Base-by-base conservation (phyloP, 2,329 filamentous ascomycete genomes). In the Fusarium brevicatenulatum region DNA sequence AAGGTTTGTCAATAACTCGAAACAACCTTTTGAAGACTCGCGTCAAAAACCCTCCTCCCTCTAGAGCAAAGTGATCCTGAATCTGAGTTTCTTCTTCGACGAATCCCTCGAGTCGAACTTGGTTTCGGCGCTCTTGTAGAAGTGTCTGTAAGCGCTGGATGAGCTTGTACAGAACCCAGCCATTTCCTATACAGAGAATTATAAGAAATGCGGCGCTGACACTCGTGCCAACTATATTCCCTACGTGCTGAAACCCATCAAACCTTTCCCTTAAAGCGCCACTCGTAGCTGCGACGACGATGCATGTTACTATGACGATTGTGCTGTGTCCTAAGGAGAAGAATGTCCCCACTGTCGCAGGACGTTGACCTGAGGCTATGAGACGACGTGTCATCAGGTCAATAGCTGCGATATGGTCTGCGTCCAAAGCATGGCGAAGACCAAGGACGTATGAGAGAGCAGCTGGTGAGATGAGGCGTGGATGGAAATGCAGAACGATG, bases 251-350 rank as follows among this genome's bases (percentile, higher is more conserved):
- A 79, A 98, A 98, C 36, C 88, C 88, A 76, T 92, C 93, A 76
- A 98, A 98, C 25, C 91, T 90, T 13, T 92, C 89, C 11, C 93
- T 90, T 28, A 98, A 88, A 0, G 95, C 94, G 1, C 94, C 94
- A 8, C 93, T 93, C 1, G 95, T 98, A 7, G 95, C 95, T 2
- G 96, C 96, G 2, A 98, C 95, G 4, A 97, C 93, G 53, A 98
- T 88, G 54, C 94, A 97, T 0, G 95, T 98, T 73, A 97, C 86
- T 64, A 98, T 86, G 30, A 98, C 95, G 76, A 98, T 94, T 6
- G 95, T 98, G 30, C 93, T 97, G 83, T 98, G 95, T 0, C 96
- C 95, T 0, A 98, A 88, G 1, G 93, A 95, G 85, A 99, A 98
- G 81, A 94, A 98, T 2, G 94, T 97, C 47, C 95, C 96, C 3